Conservation (phyloP, 805 yeast genomes). For the Candida succiphila region DNA sequence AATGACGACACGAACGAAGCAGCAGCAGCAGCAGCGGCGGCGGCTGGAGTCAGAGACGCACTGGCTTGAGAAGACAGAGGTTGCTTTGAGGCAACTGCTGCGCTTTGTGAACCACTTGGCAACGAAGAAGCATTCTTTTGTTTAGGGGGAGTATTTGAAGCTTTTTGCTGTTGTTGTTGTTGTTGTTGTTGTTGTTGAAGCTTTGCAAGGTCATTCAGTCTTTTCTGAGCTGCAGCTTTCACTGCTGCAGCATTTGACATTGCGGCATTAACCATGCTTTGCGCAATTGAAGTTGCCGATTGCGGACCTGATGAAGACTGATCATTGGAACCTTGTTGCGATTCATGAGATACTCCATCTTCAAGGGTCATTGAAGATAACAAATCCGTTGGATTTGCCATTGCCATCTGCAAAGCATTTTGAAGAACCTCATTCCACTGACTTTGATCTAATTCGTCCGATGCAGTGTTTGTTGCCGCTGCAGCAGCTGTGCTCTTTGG, state of each 20-base stretch:
- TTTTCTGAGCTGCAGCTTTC: slow-evolving; percentile 14
- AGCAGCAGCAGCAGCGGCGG: not conserved
- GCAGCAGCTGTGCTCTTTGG: slow-evolving; percentile 3
- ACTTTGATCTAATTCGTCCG: slow-evolving; percentile 35
- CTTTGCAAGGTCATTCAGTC: slow-evolving; percentile 14
- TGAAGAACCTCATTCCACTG: slow-evolving; percentile 65
- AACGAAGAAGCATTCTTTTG: too few relatives aligned
- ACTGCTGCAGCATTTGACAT: slow-evolving; percentile 13
- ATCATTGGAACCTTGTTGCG: not conserved
- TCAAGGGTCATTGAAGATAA: slow-evolving; percentile 25
- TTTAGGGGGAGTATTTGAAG: too few relatives aligned
- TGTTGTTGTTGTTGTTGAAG: not conserved
- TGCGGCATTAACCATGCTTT: slow-evolving; percentile 12
- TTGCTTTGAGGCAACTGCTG: not conserved
- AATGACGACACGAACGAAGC: not conserved
- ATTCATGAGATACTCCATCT: not conserved
- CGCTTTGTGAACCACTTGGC: too few relatives aligned
- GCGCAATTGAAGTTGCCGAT: slow-evolving; percentile 4
- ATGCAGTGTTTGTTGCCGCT: not conserved
- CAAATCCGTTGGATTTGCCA: slow-evolving; percentile 42
- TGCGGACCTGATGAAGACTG: not conserved
- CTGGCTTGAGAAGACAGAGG: not conserved
- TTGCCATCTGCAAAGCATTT: slow-evolving; percentile 69
- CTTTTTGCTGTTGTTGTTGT: too few relatives aligned
- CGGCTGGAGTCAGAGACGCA: not conserved